Evolutionary conservation across 345 rosid species (phyloP).

Genomic region (Xanthoceras sorbifolium): DNA sequence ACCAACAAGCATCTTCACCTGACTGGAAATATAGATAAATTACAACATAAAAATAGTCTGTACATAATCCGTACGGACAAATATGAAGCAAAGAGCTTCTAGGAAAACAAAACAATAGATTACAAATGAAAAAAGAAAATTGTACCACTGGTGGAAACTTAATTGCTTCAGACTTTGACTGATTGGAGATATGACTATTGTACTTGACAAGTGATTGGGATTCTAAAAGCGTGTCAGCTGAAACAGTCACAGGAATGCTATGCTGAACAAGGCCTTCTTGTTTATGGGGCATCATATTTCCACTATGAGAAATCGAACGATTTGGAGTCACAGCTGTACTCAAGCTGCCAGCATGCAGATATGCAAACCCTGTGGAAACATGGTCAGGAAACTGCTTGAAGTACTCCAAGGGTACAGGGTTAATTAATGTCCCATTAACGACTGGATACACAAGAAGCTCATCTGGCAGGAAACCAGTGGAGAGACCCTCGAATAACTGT

Average conservation of each 20-base stretch:
- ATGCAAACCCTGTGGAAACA: conserved; percentile 76
- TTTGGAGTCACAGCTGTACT: conserved; percentile 30
- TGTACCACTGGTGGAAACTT: conserved; percentile 53
- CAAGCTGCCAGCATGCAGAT: conserved; percentile 40
- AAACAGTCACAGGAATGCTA: conserved; percentile 28
- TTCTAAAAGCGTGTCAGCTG: conserved; percentile 29
- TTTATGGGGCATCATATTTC: conserved; percentile 25
- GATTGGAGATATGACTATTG: conserved; percentile 32
- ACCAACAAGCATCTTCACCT: conserved; percentile 72
- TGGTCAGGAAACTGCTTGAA: conserved; percentile 91
- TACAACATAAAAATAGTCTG: neutral
- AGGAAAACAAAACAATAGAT: conserved; percentile 10
- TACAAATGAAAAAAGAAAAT: conserved; percentile 13
- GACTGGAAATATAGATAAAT: conserved; percentile 42
- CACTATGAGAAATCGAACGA: conserved; percentile 24
- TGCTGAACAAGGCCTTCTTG: conserved; percentile 30
- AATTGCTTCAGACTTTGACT: conserved; percentile 37
- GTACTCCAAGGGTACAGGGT: conserved; percentile 77
- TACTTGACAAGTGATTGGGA: conserved; percentile 35
- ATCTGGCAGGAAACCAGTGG: conserved; percentile 78
- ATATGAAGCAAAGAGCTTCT: neutral
- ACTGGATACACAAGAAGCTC: conserved; percentile 88
- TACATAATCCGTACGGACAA: neutral
- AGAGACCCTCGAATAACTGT: conserved; percentile 79
- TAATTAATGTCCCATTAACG: conserved; percentile 54